Base-by-base conservation (phyloP, 441 rosid genomes). In the Gossypium laxum region DNA sequence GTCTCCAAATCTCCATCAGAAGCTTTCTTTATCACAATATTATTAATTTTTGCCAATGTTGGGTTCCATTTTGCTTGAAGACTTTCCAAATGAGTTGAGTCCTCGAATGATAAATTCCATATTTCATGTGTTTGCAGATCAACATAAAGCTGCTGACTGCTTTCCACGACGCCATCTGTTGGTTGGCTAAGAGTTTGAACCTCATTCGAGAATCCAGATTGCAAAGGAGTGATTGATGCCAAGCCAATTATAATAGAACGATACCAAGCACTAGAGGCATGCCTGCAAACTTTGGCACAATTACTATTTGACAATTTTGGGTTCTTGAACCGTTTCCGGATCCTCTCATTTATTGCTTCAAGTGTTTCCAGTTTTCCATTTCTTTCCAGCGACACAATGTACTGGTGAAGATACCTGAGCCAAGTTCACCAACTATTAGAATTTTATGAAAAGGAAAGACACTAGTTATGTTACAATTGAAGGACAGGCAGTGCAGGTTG, bases 231-330 rank as follows among this genome's bases (percentile, higher is more conserved):
- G 81, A 95, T 88, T 62, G 70, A 79, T 63, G 98, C 96, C 84
- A 95, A 83, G 76, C 84, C 80, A 75, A 84, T 75, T 58, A 92
- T 84, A 54, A 92, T 91, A 73, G 87, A 85, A 77, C 97, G 86
- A 72, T 94, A 87, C 99, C 98, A 95, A 67, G 99, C 91, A 74
- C 88, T 75, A 60, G 99, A 92, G 73, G 97, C 97, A 85, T 89
- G 96, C 78, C 85, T 85, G 79, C 96, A 89, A 76, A 95, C 98
- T 81, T 86, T 89, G 18, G 90, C 93, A 51, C 96, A 88, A 57
- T 84, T 85, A 75, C 86, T 82, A 80, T 85, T 89, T 34, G 93
- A 91, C 80, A 92, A 74, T 84, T 92, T 92, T 2, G 95, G 96
- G 81, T 87, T 95, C 86, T 92, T 95, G 69, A 92, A 92, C 75